A percentile compares a stretch with the other conserved stretches of the same genome.
phyloP scores from a whole-genome alignment of 495 filamentous ascomycete species.

The Staphylotrichum longicolle region DNA sequence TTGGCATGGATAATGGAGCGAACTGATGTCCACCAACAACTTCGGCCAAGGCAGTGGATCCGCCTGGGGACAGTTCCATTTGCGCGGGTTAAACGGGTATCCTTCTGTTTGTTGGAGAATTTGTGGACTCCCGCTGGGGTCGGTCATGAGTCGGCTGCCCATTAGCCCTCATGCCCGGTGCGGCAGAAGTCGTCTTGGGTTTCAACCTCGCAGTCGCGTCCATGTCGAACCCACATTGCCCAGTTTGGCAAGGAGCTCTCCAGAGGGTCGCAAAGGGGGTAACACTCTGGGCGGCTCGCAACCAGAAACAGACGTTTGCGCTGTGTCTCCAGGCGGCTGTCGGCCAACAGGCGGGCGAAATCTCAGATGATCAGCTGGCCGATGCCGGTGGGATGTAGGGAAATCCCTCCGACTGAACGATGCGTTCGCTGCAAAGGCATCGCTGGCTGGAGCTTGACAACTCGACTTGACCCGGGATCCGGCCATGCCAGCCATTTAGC shows the following conservation, averaged over 20 bases:
- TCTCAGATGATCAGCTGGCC: conserved; percentile 19
- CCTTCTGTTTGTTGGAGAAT: conserved; percentile 21
- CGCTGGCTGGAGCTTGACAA: conserved; percentile 17
- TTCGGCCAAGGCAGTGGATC: conserved; percentile 27
- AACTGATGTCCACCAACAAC: conserved; percentile 4
- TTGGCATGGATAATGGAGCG: conserved; percentile 31
- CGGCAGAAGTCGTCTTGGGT: conserved; percentile 11
- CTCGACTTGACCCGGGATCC: conserved; percentile 36
- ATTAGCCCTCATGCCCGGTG: conserved; percentile 8
- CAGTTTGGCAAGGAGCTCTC: background rate
- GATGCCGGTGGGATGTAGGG: conserved; percentile 19
- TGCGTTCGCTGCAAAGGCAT: conserved; percentile 1
- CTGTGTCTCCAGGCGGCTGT: conserved; percentile 9
- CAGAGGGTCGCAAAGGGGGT: background rate
- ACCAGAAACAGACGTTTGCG: background rate
- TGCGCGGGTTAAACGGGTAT: conserved; percentile 35
- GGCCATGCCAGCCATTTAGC: conserved; percentile 33
- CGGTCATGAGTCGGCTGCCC: conserved; percentile 22
- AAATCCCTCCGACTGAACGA: conserved; percentile 16
- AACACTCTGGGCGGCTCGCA: background rate
- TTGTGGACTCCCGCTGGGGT: conserved; percentile 24
- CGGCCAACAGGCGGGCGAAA: conserved; percentile 2
- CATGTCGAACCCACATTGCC: background rate
- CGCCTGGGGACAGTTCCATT: conserved; percentile 26
- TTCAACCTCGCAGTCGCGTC: conserved; percentile 3